Base-by-base conservation (phyloP, 2,329 filamentous ascomycete species). In the Neodidymelliopsis sp. region DNA sequence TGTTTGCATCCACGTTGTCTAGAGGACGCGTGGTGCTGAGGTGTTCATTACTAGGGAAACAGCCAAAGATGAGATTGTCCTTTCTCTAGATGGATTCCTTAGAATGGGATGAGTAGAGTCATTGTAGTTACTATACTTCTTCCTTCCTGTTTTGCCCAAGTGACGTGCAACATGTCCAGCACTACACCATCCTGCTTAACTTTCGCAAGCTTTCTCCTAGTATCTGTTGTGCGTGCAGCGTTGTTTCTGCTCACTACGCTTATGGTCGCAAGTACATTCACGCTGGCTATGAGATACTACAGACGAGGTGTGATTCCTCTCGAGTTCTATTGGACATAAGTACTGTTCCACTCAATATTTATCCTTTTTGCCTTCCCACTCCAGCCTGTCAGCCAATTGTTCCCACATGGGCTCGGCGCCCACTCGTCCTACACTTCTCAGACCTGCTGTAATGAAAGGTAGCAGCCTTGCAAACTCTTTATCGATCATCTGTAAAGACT, bases 301-400 rank as follows among this genome's bases (percentile, higher is more conserved):
- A 31, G 6, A 31, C 16, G 29, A 31, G 29, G 29, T 16, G 15
- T 31, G 5, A 31, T 31, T 11, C 29, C 29, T n/a, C 29, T 31
- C 13, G 12, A 12, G 11, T 31, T 16, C 29, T 16, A 16, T 9
- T 18, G 15, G n/a, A n/a, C 4, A 19, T 11, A 11, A 19, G 10
- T 18, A 6, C 7, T 31, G 13, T 16, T 9, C 18, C 15, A 10
- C 10, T 31, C 10, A 48, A 6, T 35, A 16, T 25, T 37, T 19
- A 6, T 56, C 51, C 22, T 41, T 55, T 36, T 43, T 56, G 27
- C 51, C 56, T 39, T 65, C 75, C 64, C 79, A 79, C 60, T 92
- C 88, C 33, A 96, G 72, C 77, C 88, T 89, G 70, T 96, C 90
- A 0, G 89, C 90, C 52, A 96, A 69, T 51, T 88, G 84, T 71